Conservation (phyloP, 768 basidiomycete species). For the Mycena metata region DNA sequence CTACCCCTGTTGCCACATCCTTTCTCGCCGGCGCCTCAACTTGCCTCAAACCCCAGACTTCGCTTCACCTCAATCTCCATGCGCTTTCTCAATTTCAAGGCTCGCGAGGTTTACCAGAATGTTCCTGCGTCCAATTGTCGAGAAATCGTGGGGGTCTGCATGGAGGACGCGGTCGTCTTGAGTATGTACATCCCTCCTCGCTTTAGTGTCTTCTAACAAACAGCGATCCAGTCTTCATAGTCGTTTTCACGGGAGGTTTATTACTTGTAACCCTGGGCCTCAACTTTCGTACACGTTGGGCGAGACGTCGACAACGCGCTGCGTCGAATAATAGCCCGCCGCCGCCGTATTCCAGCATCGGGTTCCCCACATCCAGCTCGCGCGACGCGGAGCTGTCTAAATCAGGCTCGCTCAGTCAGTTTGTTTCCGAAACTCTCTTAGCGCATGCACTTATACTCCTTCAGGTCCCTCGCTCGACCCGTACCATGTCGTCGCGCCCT, state of each 20-base stretch:
- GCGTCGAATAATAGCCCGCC: constrained; percentile 8
- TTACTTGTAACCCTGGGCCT: constrained; percentile 18
- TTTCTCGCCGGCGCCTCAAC: neutral
- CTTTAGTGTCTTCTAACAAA: neutral
- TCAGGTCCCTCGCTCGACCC: constrained; percentile 41
- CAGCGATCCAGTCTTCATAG: neutral
- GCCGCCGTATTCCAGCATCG: constrained; percentile 29
- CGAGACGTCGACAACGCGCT: constrained; percentile 8
- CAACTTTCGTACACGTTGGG: constrained; percentile 17
- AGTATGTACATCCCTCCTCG: neutral
- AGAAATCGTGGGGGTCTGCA: constrained; percentile 19
- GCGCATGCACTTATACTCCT: constrained; percentile 1
- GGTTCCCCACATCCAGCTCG: constrained; percentile 20
- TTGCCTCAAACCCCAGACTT: too few relatives aligned
- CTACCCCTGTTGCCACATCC: neutral
- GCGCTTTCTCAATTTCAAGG: constrained; percentile 8
- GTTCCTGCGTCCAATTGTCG: constrained; percentile 4
- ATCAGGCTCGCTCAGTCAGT: constrained; percentile 17
- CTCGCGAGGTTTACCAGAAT: constrained; percentile 26
- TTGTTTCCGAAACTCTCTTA: constrained; percentile 17
- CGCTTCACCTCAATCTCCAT: neutral
- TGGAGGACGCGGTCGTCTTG: constrained; percentile 10
- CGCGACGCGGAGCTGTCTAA: neutral
- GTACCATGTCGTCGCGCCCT: constrained; percentile 41
- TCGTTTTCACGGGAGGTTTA: constrained; percentile 15